These are phyloP conservation scores for Chlamydomonas applanata DNA, from an alignment of 139 green algal species.

Conservation along the genomic window DNA sequence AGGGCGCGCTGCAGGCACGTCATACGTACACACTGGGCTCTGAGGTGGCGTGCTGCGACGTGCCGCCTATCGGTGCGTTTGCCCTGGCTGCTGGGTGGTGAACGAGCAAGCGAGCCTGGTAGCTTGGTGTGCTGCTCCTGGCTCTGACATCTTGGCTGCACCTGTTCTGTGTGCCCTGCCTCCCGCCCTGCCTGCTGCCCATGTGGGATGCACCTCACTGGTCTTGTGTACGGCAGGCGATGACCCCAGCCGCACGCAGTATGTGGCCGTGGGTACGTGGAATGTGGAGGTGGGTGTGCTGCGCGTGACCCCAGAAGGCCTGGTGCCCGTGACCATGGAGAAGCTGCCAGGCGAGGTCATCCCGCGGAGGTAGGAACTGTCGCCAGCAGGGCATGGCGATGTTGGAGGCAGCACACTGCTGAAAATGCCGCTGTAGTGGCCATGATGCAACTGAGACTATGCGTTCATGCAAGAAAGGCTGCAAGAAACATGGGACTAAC, in stretches of 20 bases:
- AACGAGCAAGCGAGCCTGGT: not conserved
- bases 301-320: conserved; percentile 15
- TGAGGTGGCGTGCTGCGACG: conserved; percentile 93
- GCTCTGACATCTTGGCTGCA: too few species aligned
- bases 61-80: conserved; percentile 13
- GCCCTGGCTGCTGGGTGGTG: not conserved
- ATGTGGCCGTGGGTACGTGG: conserved; percentile 53
- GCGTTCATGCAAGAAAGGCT: too few species aligned
- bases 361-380: conserved; percentile 50
- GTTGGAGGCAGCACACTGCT: not conserved
- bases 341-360: conserved; percentile 75
- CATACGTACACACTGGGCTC: conserved; percentile 50
- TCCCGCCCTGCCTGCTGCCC: too few species aligned
- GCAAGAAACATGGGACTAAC: too few species aligned
- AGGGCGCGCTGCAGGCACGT: conserved; percentile 50
- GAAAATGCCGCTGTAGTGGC: too few species aligned
- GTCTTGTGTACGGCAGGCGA: conserved; percentile 11
- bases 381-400: conserved; percentile 3
- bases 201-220: too few species aligned
- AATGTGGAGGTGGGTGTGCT: conserved; percentile 42
- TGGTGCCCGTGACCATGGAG: conserved; percentile 44
- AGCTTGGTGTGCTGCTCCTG: too few species aligned
- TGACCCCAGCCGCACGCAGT: not conserved
- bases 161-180: too few species aligned
- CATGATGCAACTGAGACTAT: too few species aligned